Evolutionary conservation across 2,329 filamentous ascomycete genomes (phyloP).

Genomic region (Ilyonectria mors-panacis): DNA sequence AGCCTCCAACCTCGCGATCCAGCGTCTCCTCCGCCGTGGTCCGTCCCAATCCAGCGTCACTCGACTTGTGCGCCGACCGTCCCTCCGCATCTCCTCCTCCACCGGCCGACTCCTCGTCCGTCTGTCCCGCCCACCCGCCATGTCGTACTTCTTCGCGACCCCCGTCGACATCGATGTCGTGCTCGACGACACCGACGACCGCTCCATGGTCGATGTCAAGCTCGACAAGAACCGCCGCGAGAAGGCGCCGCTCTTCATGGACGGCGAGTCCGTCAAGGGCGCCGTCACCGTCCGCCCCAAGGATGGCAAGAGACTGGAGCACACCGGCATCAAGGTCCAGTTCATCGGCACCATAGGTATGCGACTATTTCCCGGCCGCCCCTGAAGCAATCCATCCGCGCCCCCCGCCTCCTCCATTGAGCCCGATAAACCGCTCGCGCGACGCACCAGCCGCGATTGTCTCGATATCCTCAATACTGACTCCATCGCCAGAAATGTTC

Average conservation of each 20-base stretch:
- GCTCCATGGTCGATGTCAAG: constrained; percentile 96
- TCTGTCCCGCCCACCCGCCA: constrained; percentile 57
- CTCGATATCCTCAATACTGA: constrained; percentile 14
- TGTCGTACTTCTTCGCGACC: constrained; percentile 99
- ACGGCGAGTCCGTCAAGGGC: constrained; percentile 98
- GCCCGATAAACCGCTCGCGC: constrained; percentile 16
- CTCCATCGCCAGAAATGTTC: constrained; percentile 86
- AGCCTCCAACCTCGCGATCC: constrained; percentile 38
- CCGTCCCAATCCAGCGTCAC: constrained; percentile 1
- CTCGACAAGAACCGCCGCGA: constrained; percentile 98
- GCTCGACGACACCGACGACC: constrained; percentile 93
- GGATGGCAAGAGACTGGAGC: constrained; percentile 97
- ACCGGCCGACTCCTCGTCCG: not conserved
- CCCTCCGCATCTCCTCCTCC: constrained; percentile 6
- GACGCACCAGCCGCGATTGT: not conserved
- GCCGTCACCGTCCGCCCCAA: constrained; percentile 95
- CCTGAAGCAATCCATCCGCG: constrained; percentile 29
- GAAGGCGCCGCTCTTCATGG: constrained; percentile 96
- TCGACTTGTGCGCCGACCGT: constrained; percentile 10
- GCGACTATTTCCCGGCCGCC: constrained; percentile 37
- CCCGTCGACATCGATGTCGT: constrained; percentile 99
- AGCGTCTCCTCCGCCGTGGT: constrained; percentile 12
- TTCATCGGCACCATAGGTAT: constrained; percentile 98
- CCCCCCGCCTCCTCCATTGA: constrained; percentile 16
- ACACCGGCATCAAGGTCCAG: constrained; percentile 99